Conservation (phyloP, 331 rosid species). For the Spiraea crenata region DNA sequence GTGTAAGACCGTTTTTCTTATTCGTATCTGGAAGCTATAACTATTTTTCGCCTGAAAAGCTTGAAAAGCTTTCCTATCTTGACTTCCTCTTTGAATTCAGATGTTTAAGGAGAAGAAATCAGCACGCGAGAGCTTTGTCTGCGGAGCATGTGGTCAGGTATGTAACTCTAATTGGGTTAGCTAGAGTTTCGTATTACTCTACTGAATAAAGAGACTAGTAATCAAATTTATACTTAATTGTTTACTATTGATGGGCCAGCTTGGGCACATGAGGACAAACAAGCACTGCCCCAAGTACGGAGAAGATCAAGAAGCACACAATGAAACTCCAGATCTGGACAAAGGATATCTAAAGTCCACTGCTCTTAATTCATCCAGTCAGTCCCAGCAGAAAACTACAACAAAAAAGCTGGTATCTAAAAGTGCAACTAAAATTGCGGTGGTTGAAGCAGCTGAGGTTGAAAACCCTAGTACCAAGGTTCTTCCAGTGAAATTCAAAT, state of each 20-base stretch:
- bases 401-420: slow-evolving; percentile 63
- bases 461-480: slow-evolving; percentile 47
- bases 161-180: slow-evolving; percentile 9
- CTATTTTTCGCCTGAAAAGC: background rate
- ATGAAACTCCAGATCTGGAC: slow-evolving; percentile 62
- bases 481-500: slow-evolving; percentile 80
- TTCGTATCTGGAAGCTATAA: background rate
- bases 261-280: slow-evolving; percentile 98
- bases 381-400: slow-evolving; percentile 54
- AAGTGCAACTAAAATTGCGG: slow-evolving; percentile 54
- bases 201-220: slow-evolving; percentile 4
- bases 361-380: slow-evolving; percentile 54
- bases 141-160: slow-evolving; percentile 99
- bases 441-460: slow-evolving; percentile 50
- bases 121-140: slow-evolving; percentile 80
- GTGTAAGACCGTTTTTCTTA: background rate
- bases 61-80: background rate
- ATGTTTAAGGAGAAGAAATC: slow-evolving; percentile 89
- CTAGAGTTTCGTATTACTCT: background rate
- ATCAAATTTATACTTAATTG: slow-evolving; percentile 8
- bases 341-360: slow-evolving; percentile 58
- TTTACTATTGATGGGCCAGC: slow-evolving; percentile 41
- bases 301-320: slow-evolving; percentile 66
- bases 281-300: slow-evolving; percentile 97
- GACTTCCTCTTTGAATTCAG: slow-evolving; percentile 40